Evolutionary conservation across 495 filamentous ascomycete genomes (phyloP), one percentile per base, ranked within the genome.

Genomic region (Stereocaulon alpinum): DNA sequence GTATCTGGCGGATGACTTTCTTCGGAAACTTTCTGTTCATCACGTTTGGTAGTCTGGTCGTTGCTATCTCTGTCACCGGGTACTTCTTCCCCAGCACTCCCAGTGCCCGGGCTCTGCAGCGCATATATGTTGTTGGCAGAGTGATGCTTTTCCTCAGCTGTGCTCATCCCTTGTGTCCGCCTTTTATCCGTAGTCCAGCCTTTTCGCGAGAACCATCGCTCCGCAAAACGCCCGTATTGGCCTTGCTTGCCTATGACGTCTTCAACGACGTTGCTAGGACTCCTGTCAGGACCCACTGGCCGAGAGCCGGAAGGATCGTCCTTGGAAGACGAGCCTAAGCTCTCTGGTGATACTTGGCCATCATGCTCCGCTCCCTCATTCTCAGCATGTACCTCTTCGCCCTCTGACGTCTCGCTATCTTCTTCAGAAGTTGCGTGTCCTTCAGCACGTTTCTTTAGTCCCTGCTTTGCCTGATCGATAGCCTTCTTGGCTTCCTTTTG

Each of bases 161-260:
- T 70, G 52, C 76, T 83, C 72, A 86, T 71, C 10, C 82, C 84
- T 66, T 84, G 76, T 32, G 69, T 74, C 53, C 78, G 74, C 61
- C 80, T 73, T 56, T 76, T 77, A 61, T 82, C 82, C 64, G 71
- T 71, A 54, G 81, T 84, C 86, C 90, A 86, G 3, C 87, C 90
- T 52, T 83, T 86, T 63, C 79, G 83, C 14, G 86, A 91, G 63
- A 97, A 89, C 92, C 93, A 96, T 63, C 82, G 84, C 61, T 88
- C 81, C 0, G 92, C 88, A 69, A 96, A 96, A 24, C 86, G 75
- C 2, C 92, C 91, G 71, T 96, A 96, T 42, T 79, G 81, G 0
- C 90, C 86, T 58, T 80, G 85, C 60, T 80, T 83, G 6, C 76
- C 78, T 55, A 95, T 87, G 2, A 95, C 91, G 71, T 96, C 89